Evolutionary conservation across 441 rosid species (phyloP).

Genomic region (Gossypium aridum): DNA sequence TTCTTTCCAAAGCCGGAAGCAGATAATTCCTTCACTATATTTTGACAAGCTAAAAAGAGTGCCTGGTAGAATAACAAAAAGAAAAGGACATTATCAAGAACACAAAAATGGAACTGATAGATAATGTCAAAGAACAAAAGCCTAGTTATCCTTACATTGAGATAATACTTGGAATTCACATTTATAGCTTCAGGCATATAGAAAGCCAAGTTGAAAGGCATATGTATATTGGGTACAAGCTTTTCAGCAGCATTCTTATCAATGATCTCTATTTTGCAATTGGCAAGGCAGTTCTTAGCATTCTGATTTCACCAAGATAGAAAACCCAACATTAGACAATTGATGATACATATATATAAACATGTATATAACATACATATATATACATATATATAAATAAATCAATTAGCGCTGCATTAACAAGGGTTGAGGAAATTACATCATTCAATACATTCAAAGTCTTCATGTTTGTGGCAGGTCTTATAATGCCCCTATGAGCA

Average conservation of each 20-base stretch:
- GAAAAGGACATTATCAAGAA: slow-evolving; percentile 2
- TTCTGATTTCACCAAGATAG: slow-evolving; percentile 45
- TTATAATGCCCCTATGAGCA: slow-evolving; percentile 73
- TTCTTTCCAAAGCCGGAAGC: slow-evolving; percentile 31
- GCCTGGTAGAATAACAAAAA: slow-evolving; percentile 42
- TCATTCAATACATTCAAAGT: slow-evolving; percentile 46
- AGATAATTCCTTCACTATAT: slow-evolving; percentile 41
- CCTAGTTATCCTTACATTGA: slow-evolving; percentile 42
- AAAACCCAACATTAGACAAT: slow-evolving; percentile 8
- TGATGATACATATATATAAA: neutral
- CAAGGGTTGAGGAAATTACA: slow-evolving; percentile 34
- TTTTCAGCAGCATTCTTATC: slow-evolving; percentile 46
- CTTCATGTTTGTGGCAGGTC: slow-evolving; percentile 74
- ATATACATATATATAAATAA: neutral
- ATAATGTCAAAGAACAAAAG: slow-evolving; percentile 4
- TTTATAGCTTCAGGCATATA: slow-evolving; percentile 84
- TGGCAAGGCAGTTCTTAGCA: slow-evolving; percentile 66
- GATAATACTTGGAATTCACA: slow-evolving; percentile 66
- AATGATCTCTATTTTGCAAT: slow-evolving; percentile 66
- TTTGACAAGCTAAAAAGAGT: slow-evolving; percentile 75
- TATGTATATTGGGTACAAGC: slow-evolving; percentile 51
- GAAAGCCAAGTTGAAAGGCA: slow-evolving; percentile 65
- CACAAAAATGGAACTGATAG: neutral
- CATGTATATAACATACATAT: neutral
- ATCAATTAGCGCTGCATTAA: slow-evolving; percentile 7